Evolutionary conservation across 495 filamentous ascomycete genomes (phyloP), one percentile per base, ranked within the genome.

Genomic region (Clavariopsis aquatica): DNA sequence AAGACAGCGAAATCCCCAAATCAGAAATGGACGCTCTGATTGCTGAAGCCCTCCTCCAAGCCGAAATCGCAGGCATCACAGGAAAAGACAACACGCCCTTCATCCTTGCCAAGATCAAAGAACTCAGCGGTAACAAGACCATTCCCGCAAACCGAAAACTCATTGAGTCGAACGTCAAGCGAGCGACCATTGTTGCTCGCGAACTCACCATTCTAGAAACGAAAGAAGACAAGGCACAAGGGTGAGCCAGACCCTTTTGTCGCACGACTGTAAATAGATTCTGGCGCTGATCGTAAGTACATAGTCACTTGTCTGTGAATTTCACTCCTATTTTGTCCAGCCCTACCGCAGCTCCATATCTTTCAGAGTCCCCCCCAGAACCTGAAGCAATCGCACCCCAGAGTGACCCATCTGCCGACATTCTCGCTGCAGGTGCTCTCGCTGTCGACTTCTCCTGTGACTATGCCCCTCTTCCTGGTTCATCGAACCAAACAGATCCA

Each of bases 61-160:
- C 94, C 6, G 77, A 86, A 28, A 80, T 84, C 45, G 81, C 85
- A 66, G 91, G 89, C 4, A 82, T 83, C 49, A 78, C 78, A 6
- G 94, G 94, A 5, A 90, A 83, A 67, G 85, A 85, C 53, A 94
- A 95, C 69, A 98, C 94, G 0, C 94, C 94, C 0, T 98, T 90
- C 69, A 87, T 98, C 56, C 80, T 98, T 1, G 74, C 74, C 12
- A 89, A 87, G 71, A 93, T 98, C 71, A 88, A 89, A 69, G 84
- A 94, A 63, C 77, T 96, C 51, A 96, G 88, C 2, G 76, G 84
- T 13, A 89, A 86, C 1, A 83, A 79, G 65, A 92, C 89, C 64
- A 81, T 94, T 22, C 70, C 76, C 0, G 87, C 92, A 8, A 98
- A 98, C 69, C 81, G 82, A 65, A 89, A 85, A 12, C 77, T 98